Evolutionary conservation across 139 green algal genomes (phyloP), one percentile per base, ranked within the genome.

Genomic region (Chlamydomonas applanata): DNA sequence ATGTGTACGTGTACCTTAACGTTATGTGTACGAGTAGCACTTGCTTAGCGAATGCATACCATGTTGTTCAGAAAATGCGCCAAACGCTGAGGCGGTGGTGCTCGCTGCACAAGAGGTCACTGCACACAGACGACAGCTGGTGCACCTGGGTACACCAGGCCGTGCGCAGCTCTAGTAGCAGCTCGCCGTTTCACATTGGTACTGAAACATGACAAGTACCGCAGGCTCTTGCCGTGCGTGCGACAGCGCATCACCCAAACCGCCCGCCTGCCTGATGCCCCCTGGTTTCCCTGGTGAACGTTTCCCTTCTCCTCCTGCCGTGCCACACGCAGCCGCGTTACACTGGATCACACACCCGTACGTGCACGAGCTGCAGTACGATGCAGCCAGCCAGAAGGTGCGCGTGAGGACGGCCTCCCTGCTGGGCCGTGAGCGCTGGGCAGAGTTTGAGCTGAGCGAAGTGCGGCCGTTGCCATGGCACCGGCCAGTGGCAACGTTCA

Each of bases 311-410:
- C 62, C 40, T 14, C 4, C 13, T 69, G 25, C 44, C 4, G 13
- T 45, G 40, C 33, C 7, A 33, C n/a, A 29, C 33, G 24, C 65
- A 85, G 81, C 75, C 20, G 72, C 81, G 3, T 54, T 86, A 46
- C 81, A 86, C 69, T 86, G 81, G 81, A 78, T 86, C 4, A 78
- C 81, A 14, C 44, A 83, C 61, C 81, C 81, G 4, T 86, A 86
- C 69, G 72, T 86, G 16, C 81, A 86, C 29, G 81, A 81, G 69
- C 72, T 86, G 17, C 52, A 76, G 19, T 86, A 81, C 73, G 34
- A 56, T 13, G 72, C 76, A 9, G 44, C 68, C 29, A 81, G 36
- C 1, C 57, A 72, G 14, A 30, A 53, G 20, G 4, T 84, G 4
- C 60, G 72, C 4, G 45, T 66, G 13, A 17, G 29, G 9, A 78